Evolutionary conservation across 2,329 filamentous ascomycete genomes (phyloP).

Genomic region (Talaromyces sp.): DNA sequence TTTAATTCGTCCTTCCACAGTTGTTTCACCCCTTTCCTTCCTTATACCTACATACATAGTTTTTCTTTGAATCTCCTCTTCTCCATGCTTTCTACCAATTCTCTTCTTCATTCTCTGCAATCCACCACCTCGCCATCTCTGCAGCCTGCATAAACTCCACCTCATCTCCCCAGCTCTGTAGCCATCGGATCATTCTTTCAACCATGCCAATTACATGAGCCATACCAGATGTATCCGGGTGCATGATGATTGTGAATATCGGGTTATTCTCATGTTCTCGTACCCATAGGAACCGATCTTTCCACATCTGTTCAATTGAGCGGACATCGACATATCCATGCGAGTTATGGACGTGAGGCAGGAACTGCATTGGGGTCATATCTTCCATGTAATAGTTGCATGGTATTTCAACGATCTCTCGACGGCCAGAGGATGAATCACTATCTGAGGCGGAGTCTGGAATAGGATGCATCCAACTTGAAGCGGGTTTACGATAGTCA

Average conservation of each 20-base stretch:
- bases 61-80: neutral
- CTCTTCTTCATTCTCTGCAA: conserved; percentile 21
- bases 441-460: conserved; percentile 13
- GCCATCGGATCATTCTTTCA: conserved; percentile 52
- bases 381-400: conserved; percentile 50
- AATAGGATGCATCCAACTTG: conserved; percentile 48
- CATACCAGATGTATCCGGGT: conserved; percentile 61
- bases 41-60: neutral
- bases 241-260: conserved; percentile 55
- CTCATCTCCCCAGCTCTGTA: conserved; percentile 41
- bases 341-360: conserved; percentile 49
- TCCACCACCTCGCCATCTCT: conserved; percentile 34
- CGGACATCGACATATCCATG: conserved; percentile 59
- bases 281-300: conserved; percentile 59
- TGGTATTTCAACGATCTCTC: conserved; percentile 44
- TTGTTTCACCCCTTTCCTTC: neutral
- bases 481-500: conserved; percentile 44
- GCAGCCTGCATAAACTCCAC: conserved; percentile 34
- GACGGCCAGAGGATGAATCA: conserved; percentile 21
- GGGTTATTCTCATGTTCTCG: conserved; percentile 36
- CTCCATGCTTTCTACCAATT: neutral
- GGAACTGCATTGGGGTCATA: conserved; percentile 48
- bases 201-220: conserved; percentile 61
- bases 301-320: conserved; percentile 61
- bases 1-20: no score